These are phyloP conservation scores for Xylaria digitata DNA, from an alignment of 2,329 filamentous ascomycete genomes.

Conservation along the genomic window DNA sequence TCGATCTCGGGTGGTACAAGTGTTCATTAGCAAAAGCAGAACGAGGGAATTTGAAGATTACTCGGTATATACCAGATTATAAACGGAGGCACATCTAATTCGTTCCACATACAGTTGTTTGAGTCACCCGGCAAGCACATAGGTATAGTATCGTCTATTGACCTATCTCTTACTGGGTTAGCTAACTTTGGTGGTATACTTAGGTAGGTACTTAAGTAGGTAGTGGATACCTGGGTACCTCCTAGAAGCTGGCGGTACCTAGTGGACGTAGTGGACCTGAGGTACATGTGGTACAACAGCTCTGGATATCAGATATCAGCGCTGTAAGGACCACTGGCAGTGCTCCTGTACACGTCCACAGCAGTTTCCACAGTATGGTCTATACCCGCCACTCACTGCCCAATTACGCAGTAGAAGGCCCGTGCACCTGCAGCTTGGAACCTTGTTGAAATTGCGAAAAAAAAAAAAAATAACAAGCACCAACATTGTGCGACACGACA, in stretches of 20 bases:
- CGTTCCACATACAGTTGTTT: not conserved
- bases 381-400: not conserved
- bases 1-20: not conserved
- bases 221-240: not conserved
- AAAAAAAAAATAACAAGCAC: constrained; percentile 16
- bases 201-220: constrained; percentile 1
- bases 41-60: not conserved
- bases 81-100: too few species aligned
- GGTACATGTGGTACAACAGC: not conserved
- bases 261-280: too few species aligned
- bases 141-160: too few species aligned
- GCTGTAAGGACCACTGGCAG: too few species aligned
- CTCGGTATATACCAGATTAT: too few species aligned
- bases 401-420: constrained; percentile 15
- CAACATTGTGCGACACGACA: constrained; percentile 28
- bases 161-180: too few species aligned
- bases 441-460: constrained; percentile 19
- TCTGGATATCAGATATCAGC: too few species aligned
- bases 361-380: too few species aligned
- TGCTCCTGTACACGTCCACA: too few species aligned
- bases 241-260: too few species aligned
- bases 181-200: too few species aligned
- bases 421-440: constrained; percentile 17
- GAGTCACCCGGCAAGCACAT: constrained; percentile 39
- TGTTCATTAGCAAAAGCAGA: not conserved